These are phyloP conservation scores for Albatrellus sp. DNA, from an alignment of 1,284 basidiomycete species.

Conservation along the genomic window DNA sequence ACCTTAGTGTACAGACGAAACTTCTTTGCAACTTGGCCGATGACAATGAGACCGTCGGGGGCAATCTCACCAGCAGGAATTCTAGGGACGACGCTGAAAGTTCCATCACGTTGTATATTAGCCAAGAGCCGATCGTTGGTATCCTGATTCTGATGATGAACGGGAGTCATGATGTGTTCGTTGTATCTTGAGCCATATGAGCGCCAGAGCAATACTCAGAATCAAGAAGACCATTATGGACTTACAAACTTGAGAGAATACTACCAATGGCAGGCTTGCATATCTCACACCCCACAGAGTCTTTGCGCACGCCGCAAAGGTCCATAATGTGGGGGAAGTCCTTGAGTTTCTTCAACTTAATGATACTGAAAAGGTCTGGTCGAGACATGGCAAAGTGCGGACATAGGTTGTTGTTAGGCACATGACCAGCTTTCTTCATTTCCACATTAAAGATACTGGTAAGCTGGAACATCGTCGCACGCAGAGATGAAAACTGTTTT, in stretches of 20 bases:
- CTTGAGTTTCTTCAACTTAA: background rate
- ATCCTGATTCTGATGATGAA: background rate
- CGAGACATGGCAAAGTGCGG: background rate
- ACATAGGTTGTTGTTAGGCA: background rate
- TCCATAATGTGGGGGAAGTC: background rate
- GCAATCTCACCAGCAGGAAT: conserved; percentile 1
- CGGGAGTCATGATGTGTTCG: background rate
- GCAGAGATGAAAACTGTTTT: too few relatives aligned
- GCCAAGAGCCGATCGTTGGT: background rate
- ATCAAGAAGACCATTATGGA: too few relatives aligned
- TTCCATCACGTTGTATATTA: background rate
- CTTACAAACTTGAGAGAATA: background rate
- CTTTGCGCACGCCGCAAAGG: background rate
- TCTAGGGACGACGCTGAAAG: background rate
- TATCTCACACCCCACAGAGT: background rate
- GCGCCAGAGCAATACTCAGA: too few relatives aligned
- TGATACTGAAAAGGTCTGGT: background rate
- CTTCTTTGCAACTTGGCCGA: background rate
- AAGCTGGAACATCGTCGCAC: background rate
- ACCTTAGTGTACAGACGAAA: background rate
- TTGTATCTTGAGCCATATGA: background rate
- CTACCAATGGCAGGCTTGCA: background rate
- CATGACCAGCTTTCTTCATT: conserved; percentile 1
- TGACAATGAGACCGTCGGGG: background rate
- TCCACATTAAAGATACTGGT: conserved; percentile 1